phyloP scores from a whole-genome alignment of 164 flowering plant species.

The Cinnamomum micranthum region DNA sequence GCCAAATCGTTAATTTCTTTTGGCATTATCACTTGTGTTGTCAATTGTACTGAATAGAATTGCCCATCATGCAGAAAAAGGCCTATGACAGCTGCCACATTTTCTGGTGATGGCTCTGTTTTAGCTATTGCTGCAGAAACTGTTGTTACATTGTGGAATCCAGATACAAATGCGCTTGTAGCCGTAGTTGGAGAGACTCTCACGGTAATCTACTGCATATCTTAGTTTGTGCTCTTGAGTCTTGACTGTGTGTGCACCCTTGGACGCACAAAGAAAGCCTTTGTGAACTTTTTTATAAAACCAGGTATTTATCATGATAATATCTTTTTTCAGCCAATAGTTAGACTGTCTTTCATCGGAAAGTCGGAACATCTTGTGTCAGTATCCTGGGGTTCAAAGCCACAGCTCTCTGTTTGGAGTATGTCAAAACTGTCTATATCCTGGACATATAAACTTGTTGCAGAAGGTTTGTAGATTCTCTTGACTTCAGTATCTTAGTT shows the following conservation, averaged over 20 bases:
- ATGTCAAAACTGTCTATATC: constrained; percentile 58
- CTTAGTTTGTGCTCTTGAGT: background rate
- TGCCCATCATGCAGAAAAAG: constrained; percentile 39
- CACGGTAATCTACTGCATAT: constrained; percentile 35
- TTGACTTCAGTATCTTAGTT: background rate
- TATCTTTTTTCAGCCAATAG: constrained; percentile 51
- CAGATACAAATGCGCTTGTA: constrained; percentile 65
- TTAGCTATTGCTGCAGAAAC: constrained; percentile 92
- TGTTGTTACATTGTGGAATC: constrained; percentile 87
- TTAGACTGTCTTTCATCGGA: constrained; percentile 59
- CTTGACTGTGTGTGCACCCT: background rate
- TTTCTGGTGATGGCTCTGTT: constrained; percentile 94
- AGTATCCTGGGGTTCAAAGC: constrained; percentile 51
- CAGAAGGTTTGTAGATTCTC: constrained; percentile 55
- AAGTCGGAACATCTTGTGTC: constrained; percentile 72
- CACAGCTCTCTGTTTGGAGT: constrained; percentile 81
- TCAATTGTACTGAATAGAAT: background rate
- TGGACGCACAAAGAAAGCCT: background rate
- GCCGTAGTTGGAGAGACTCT: constrained; percentile 76
- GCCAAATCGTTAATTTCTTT: background rate
- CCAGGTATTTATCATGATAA: background rate
- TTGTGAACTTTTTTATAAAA: background rate
- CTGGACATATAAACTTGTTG: constrained; percentile 76
- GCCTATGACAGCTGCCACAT: constrained; percentile 88
- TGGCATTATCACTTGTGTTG: background rate